phyloP scores from a whole-genome alignment of 805 yeast genomes.

The Spathaspora girioi region DNA sequence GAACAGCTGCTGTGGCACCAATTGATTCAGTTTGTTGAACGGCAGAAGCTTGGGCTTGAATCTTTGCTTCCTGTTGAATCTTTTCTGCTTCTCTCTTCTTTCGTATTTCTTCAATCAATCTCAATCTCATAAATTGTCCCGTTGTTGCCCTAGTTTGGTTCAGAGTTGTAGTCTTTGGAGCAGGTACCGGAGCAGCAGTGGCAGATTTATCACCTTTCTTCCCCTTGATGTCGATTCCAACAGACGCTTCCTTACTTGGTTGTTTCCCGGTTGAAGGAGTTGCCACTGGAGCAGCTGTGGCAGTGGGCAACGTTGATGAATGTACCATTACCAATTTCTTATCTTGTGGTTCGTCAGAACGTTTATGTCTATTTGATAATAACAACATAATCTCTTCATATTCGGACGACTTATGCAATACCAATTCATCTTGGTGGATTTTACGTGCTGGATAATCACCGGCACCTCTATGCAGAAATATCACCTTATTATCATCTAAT shows the following conservation, averaged over 20 bases:
- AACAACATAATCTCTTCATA: slow-evolving; percentile 84
- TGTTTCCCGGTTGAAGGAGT: slow-evolving; percentile 13
- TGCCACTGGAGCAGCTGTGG: slow-evolving; percentile 12
- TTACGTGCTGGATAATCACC: slow-evolving; percentile 28
- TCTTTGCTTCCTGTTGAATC: slow-evolving; percentile 38
- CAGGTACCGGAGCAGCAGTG: slow-evolving; percentile 10
- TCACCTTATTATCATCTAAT: slow-evolving; percentile 27
- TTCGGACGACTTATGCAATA: slow-evolving; percentile 66
- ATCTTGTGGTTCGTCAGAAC: slow-evolving; percentile 35
- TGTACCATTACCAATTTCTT: slow-evolving; percentile 39
- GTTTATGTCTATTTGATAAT: slow-evolving; percentile 36
- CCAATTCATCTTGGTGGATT: slow-evolving; percentile 40
- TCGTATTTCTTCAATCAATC: slow-evolving; percentile 85
- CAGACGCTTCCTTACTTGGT: slow-evolving; percentile 18
- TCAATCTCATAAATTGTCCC: slow-evolving; percentile 76
- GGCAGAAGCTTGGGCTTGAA: slow-evolving; percentile 30
- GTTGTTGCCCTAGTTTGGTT: slow-evolving; percentile 23
- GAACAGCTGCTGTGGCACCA: not conserved
- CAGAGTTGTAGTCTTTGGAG: slow-evolving; percentile 5
- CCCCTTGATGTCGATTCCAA: slow-evolving; percentile 28
- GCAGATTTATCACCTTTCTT: slow-evolving; percentile 16
- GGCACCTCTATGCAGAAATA: slow-evolving; percentile 30
- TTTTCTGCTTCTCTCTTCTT: slow-evolving; percentile 52
- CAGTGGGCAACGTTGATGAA: slow-evolving; percentile 17
- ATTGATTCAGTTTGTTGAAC: slow-evolving; percentile 4